Evolutionary conservation across 176 grass and related monocot genomes (phyloP).

Genomic region (Eleusine indica): DNA sequence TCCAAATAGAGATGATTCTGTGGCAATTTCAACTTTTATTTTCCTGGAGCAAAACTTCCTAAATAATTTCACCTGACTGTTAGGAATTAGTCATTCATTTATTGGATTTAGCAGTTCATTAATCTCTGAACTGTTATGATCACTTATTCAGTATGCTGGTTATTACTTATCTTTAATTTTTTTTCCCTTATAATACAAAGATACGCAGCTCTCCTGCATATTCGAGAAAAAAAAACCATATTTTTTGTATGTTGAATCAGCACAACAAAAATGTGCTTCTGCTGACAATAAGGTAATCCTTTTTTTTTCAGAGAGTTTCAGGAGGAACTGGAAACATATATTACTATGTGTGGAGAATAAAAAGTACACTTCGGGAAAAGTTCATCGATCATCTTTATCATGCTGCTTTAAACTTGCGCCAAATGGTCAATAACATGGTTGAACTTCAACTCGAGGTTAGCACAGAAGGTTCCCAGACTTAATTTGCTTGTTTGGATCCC

Average conservation of each 20-base stretch:
- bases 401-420: slow-evolving; percentile 69
- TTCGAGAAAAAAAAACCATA: too few relatives aligned
- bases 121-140: slow-evolving; percentile 17
- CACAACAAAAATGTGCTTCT: slow-evolving; percentile 18
- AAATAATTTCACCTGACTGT: slow-evolving; percentile 6
- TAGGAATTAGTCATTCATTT: slow-evolving; percentile 13
- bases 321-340: slow-evolving; percentile 38
- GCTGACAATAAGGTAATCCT: slow-evolving; percentile 32
- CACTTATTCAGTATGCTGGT: slow-evolving; percentile 4
- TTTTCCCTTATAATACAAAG: too few relatives aligned
- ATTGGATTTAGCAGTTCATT: slow-evolving; percentile 10
- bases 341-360: slow-evolving; percentile 73
- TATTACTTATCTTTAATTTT: slow-evolving; percentile 19
- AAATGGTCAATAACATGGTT: slow-evolving; percentile 60
- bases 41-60: slow-evolving; percentile 15
- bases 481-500: not conserved
- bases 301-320: slow-evolving; percentile 63
- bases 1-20: slow-evolving; percentile 1
- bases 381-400: slow-evolving; percentile 68
- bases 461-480: not conserved
- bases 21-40: not conserved
- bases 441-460: slow-evolving; percentile 67
- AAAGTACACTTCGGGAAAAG: slow-evolving; percentile 53
- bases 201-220: too few relatives aligned
- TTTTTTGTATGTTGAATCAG: slow-evolving; percentile 4